Percentiles rank a stretch among this genome's conserved stretches.
Conservation (phyloP, 306 rosid species). For the Cucurbita ficifolia region DNA sequence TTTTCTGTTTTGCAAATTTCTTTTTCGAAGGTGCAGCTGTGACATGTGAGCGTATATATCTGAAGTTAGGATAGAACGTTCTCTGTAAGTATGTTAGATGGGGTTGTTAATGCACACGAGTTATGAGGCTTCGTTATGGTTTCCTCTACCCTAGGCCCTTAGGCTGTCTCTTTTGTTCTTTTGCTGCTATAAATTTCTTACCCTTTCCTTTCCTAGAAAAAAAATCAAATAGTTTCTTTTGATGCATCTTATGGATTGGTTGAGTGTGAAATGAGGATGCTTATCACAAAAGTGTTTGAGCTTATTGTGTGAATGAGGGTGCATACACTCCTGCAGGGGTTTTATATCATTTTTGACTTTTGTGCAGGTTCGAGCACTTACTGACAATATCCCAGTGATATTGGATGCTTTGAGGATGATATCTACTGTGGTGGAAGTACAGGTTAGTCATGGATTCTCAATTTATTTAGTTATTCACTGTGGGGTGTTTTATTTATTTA, state of each 20-base stretch:
- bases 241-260: background rate
- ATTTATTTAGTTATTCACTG: background rate
- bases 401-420: slow-evolving; percentile 38
- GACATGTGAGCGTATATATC: background rate
- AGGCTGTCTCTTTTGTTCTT: background rate
- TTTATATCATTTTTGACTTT: background rate
- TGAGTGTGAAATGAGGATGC: background rate
- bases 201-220: background rate
- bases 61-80: background rate
- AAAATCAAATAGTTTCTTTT: background rate
- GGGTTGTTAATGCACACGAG: background rate
- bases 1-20: background rate
- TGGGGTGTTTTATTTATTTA: background rate
- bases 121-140: background rate
- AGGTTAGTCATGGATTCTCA: slow-evolving; percentile 27
- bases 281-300: background rate
- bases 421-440: slow-evolving; percentile 49
- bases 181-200: background rate
- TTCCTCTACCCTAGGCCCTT: background rate
- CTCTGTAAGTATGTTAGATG: background rate
- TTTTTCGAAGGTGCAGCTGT: background rate
- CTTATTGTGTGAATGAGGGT: background rate
- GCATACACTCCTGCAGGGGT: background rate
- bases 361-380: slow-evolving; percentile 46
- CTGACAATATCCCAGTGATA: slow-evolving; percentile 53